Conservation (phyloP, 1,284 basidiomycete genomes). For the Ganoderma boninense region DNA sequence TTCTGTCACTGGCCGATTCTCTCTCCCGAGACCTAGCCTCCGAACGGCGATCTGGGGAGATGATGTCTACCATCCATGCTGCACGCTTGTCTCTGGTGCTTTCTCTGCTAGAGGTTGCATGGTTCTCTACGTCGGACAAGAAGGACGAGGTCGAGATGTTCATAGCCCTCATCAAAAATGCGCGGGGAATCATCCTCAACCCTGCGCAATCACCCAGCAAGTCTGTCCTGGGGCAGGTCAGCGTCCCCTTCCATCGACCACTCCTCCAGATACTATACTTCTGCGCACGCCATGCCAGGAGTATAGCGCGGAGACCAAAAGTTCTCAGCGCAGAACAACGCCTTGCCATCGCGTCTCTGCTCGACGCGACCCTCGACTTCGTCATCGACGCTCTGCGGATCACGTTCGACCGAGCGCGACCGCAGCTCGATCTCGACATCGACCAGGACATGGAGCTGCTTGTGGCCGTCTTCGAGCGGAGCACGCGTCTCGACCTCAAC, state of each 20-base stretch:
- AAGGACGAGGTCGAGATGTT: slow-evolving; percentile 66
- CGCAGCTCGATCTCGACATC: slow-evolving; percentile 65
- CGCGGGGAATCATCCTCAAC: slow-evolving; percentile 76
- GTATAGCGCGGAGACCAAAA: slow-evolving; percentile 57
- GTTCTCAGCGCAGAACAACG: slow-evolving; percentile 68
- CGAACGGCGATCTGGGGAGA: slow-evolving; percentile 81
- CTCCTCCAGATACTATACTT: slow-evolving; percentile 86
- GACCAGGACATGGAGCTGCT: slow-evolving; percentile 85
- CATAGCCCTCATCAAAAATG: slow-evolving; percentile 64
- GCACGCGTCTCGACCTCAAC: slow-evolving; percentile 72
- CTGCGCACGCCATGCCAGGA: slow-evolving; percentile 70
- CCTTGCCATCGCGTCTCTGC: slow-evolving; percentile 59
- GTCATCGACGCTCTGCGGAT: slow-evolving; percentile 77
- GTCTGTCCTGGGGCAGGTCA: slow-evolving; percentile 74
- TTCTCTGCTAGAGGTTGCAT: slow-evolving; percentile 78
- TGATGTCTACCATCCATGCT: slow-evolving; percentile 86
- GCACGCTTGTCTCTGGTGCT: slow-evolving; percentile 80
- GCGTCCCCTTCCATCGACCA: slow-evolving; percentile 81
- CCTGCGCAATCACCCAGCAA: slow-evolving; percentile 78
- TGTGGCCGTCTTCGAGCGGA: slow-evolving; percentile 84
- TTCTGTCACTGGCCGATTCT: slow-evolving; percentile 68
- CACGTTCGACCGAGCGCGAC: slow-evolving; percentile 70
- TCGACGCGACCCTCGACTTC: slow-evolving; percentile 71
- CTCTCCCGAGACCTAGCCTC: slow-evolving; percentile 73
- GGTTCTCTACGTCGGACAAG: slow-evolving; percentile 74